A percentile compares a stretch with the other conserved stretches of the same genome.
Evolutionary conservation across 2,329 filamentous ascomycete genomes (phyloP).

Genomic region (Emmonsiellopsis sp.): DNA sequence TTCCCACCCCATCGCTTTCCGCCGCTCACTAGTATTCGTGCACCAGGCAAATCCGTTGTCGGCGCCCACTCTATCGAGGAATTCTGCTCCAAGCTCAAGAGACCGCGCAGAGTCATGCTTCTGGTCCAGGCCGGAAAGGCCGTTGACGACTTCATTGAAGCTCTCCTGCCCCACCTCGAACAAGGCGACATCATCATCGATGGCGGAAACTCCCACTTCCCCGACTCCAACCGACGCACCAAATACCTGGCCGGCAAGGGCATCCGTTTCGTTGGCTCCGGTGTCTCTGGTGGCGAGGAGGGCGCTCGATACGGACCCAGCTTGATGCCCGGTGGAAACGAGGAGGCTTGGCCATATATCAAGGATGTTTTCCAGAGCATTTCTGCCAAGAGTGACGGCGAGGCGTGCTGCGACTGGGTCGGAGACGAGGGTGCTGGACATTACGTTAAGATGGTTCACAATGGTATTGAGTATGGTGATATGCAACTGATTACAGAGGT

Average conservation of each 20-base stretch:
- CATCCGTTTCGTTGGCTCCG: conserved; percentile 89
- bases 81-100: conserved; percentile 95
- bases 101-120: conserved; percentile 92
- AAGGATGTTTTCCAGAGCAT: conserved; percentile 99
- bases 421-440: conserved; percentile 98
- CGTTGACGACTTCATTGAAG: conserved; percentile 98
- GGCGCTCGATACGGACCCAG: conserved; percentile 95
- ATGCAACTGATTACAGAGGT: conserved; percentile 99
- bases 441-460: conserved; percentile 99
- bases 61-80: conserved; percentile 91
- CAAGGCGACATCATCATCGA: conserved; percentile 97
- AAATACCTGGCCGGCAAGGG: conserved; percentile 79
- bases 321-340: conserved; percentile 97
- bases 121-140: conserved; percentile 97
- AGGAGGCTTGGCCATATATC: conserved; percentile 95
- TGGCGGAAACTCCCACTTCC: conserved; percentile 98
- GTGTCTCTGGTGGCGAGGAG: conserved; percentile 98
- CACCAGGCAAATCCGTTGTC: conserved; percentile 74
- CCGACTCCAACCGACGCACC: conserved; percentile 95
- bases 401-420: conserved; percentile 99
- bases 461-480: conserved; percentile 99
- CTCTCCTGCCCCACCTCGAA: conserved; percentile 73
- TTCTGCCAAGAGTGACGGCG: conserved; percentile 90
- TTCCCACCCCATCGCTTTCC: neutral
- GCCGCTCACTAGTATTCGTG: conserved; percentile 27